Conservation (phyloP, 2,329 filamentous ascomycete species). For the Incumbomyces lentus region DNA sequence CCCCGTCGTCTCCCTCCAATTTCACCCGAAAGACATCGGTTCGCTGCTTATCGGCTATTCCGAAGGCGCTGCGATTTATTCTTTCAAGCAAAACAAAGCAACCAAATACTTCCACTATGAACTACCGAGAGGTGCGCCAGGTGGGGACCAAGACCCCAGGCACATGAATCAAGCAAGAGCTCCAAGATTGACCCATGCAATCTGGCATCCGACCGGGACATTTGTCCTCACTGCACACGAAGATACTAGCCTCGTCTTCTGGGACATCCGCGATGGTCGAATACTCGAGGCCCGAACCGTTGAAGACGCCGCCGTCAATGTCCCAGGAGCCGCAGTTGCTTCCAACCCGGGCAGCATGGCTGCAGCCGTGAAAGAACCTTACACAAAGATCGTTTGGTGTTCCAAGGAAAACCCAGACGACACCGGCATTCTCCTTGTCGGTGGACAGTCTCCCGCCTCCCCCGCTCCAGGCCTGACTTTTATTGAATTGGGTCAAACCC, state of each 20-base stretch:
- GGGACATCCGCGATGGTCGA: constrained; percentile 83
- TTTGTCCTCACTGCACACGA: constrained; percentile 81
- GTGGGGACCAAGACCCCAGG: constrained; percentile 58
- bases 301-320: constrained; percentile 61
- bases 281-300: constrained; percentile 75
- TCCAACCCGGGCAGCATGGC: constrained; percentile 27
- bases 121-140: constrained; percentile 69
- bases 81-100: constrained; percentile 81
- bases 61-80: constrained; percentile 79
- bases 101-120: constrained; percentile 74
- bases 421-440: constrained; percentile 76
- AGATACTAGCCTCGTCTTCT: constrained; percentile 84
- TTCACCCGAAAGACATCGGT: constrained; percentile 88
- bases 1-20: constrained; percentile 63
- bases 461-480: constrained; percentile 72
- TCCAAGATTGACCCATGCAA: constrained; percentile 67
- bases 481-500: constrained; percentile 78
- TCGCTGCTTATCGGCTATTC: constrained; percentile 85
- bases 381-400: constrained; percentile 78
- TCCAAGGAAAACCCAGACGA: constrained; percentile 90
- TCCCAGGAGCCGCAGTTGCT: constrained; percentile 43
- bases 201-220: constrained; percentile 92
- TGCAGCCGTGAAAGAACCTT: constrained; percentile 55
- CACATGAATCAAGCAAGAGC: constrained; percentile 47
- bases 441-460: constrained; percentile 60